Evolutionary conservation across 768 basidiomycete genomes (phyloP), one percentile per base, ranked within the genome.

Genomic region (Naganishia friedmannii): DNA sequence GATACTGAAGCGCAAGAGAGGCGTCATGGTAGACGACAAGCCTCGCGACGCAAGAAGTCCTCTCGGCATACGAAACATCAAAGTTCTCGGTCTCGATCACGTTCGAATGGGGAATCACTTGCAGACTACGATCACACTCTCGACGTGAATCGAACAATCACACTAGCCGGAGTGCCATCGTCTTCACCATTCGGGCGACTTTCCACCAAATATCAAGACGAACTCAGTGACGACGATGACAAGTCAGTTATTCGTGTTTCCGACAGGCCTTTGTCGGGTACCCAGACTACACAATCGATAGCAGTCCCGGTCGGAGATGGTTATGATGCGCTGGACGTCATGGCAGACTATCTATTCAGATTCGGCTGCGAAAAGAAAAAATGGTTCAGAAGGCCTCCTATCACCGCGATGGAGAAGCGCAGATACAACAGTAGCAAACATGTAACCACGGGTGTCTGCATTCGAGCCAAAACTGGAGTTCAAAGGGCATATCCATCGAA

Each of bases 401-500:
- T 76, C 58, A 75, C 74, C 2, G 46, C 66, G 39, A 70, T 68
- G 63, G 53, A 73, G 31, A 34, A 37, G 37, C 57, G 34, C 15
- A 9, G 57, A 58, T 37, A 26, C 48, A 4, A 51, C 34, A 34
- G 34, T 17, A 39, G 37, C 58, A 39, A 31, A 15, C 34, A 42
- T 37, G 72, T 77, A 0, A 73, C 72, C 0, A 79, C 78, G 7
- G 78, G 78, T 45, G 73, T 79, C 0, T 70, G 73, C 8, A 72
- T 79, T 51, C 69, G 78, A 54, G 74, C 74, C 21, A 77, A 75
- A 65, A 72, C 73, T n/a, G 78, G 78, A 8, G 51, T 76, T 15
- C 75, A 77, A 79, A 86, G 92, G 32, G 87, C 90, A 45, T 93
- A 92, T 77, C 92, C 92, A 7, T 91, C 92, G 74, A 89, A 92